Percentiles rank a stretch among this genome's conserved stretches.
These are phyloP conservation scores for Xerocomellus intermedius DNA, from an alignment of 768 basidiomycete species.

Conservation along the genomic window DNA sequence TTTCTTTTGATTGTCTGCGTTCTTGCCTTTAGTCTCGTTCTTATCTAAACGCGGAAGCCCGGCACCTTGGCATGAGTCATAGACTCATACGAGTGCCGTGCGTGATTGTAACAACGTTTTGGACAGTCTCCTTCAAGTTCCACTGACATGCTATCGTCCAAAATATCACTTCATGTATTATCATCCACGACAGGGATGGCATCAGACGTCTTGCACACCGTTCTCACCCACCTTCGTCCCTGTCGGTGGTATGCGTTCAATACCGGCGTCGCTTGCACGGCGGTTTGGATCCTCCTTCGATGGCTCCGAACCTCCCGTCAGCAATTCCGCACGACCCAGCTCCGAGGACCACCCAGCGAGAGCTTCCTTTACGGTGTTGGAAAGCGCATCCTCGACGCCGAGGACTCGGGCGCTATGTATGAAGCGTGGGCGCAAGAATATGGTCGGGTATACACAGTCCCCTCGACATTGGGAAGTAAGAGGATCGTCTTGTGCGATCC, in stretches of 20 bases:
- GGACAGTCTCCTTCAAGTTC: not conserved
- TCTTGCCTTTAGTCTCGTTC: too few species aligned
- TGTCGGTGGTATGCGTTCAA: not conserved
- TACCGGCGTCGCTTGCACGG: not conserved
- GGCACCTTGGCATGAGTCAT: too few species aligned
- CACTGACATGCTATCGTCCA: not conserved
- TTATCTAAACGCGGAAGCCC: too few species aligned
- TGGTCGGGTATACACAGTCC: conserved; percentile 11
- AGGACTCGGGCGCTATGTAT: conserved; percentile 1
- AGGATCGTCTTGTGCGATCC: conserved; percentile 36
- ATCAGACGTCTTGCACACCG: not conserved
- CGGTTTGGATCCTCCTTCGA: conserved; percentile 11
- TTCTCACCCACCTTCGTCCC: not conserved
- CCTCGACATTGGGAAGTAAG: conserved; percentile 1
- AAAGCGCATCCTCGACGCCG: not conserved
- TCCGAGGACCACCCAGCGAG: conserved; percentile 13
- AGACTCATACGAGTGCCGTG: too few species aligned
- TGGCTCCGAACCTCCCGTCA: conserved; percentile 31
- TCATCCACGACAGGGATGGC: not conserved
- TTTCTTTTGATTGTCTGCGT: too few species aligned
- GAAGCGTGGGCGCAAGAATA: conserved; percentile 20
- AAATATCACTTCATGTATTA: not conserved
- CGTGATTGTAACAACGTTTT: too few species aligned
- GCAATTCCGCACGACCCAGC: not conserved
- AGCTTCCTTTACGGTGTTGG: conserved; percentile 16